Evolutionary conservation across 305 asterid species (phyloP), one percentile per base, ranked within the genome.

Genomic region (Plantago coronopus): DNA sequence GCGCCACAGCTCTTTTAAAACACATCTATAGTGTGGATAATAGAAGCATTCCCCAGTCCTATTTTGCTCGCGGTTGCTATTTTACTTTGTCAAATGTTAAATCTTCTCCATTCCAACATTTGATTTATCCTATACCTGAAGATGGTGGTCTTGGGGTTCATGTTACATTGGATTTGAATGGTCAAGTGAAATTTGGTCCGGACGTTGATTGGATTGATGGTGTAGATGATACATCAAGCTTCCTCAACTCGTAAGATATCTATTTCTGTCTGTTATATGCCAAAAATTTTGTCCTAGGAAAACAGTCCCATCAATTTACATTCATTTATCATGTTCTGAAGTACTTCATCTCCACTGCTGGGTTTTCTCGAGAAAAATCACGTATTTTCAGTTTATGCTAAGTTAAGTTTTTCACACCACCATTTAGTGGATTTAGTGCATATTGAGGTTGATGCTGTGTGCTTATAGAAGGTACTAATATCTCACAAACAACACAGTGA

Each of bases 111-210:
- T 91, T 91, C 68, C 74, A 54, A 20, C 95, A 81, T 64, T 74
- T 88, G 82, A 84, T 91, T 59, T 88, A 88, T 75, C 96, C 98
- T 51, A 72, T 91, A 57, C 98, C 95, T 13, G 96, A 91, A 74
- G 93, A 83, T 66, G 96, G 98, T 25, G 96, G 98, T 37, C 85
- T 91, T 18, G 98, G 98, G 46, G 95, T 91, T 53, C 98, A 91
- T 68, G 94, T 91, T 57, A 88, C 96, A 19, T 63, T 91, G 73
- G 93, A 91, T 71, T 79, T 91, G 63, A 82, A 81, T 17, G 93
- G 94, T 16, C 91, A 79, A 61, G 82, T 88, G 54, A 91, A 78
- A 53, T 91, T 91, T 48, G 98, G 98, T 19, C 98, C 98, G 9
- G 95, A 88, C 74, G 95, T 91, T 57, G 88, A 86, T 74, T 91